These are phyloP conservation scores for Sporothrix pseudoabietina DNA, from an alignment of 2,329 filamentous ascomycete species.

Conservation along the genomic window DNA sequence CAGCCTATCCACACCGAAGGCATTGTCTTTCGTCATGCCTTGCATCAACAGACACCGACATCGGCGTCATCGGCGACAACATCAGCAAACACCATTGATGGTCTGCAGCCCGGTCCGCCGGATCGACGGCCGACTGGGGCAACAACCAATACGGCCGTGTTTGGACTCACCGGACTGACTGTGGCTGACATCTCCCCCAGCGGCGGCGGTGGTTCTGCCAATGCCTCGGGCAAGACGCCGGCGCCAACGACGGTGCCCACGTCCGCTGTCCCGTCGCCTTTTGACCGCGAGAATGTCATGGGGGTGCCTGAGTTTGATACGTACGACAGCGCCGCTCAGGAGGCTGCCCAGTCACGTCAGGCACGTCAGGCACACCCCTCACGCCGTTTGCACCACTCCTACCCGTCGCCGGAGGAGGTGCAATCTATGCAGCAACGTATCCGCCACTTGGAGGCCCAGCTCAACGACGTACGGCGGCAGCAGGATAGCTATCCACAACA, in stretches of 20 bases:
- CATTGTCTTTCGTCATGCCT: conserved; percentile 3
- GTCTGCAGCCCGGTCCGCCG: not conserved
- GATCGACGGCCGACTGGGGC: not conserved
- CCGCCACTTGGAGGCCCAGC: conserved; percentile 26
- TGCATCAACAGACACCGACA: not conserved
- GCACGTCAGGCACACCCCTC: not conserved
- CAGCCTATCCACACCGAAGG: not conserved
- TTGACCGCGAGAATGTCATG: not conserved
- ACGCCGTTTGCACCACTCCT: not conserved
- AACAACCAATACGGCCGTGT: not conserved
- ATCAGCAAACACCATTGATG: not conserved
- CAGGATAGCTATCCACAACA: not conserved
- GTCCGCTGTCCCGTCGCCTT: not conserved
- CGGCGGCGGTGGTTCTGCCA: not conserved
- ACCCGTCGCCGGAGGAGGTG: not conserved
- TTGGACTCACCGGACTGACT: not conserved
- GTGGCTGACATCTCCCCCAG: not conserved
- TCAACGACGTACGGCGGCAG: not conserved
- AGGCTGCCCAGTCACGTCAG: not conserved
- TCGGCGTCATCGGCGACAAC: not conserved
- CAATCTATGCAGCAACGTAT: conserved; percentile 21
- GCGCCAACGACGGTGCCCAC: not conserved
- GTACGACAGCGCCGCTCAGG: not conserved
- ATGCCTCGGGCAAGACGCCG: not conserved
- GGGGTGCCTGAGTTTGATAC: conserved; percentile 9